Conservation (phyloP, 768 basidiomycete genomes). For the Gymnopilus junonius region DNA sequence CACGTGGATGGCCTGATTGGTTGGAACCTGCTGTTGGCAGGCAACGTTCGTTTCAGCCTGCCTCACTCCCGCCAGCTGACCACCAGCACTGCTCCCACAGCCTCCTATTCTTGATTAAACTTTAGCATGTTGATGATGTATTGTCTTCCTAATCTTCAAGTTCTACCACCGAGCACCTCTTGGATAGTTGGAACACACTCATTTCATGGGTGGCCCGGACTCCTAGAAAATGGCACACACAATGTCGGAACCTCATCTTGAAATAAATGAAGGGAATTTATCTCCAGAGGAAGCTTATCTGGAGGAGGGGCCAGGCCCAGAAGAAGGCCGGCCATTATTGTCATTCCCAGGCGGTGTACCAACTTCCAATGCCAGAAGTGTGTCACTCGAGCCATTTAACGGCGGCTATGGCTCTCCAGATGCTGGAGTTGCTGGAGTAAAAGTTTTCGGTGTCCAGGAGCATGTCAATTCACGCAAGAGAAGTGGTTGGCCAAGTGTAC, state of each 20-base stretch:
- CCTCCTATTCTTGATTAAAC: too few species aligned
- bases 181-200: too few species aligned
- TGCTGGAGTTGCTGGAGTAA: neutral
- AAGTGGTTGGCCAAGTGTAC: neutral
- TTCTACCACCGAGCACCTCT: too few species aligned
- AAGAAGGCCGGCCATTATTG: neutral
- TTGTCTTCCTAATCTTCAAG: too few species aligned
- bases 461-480: neutral
- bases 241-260: neutral
- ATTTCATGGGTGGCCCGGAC: neutral
- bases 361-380: neutral
- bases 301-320: neutral
- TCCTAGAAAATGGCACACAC: neutral
- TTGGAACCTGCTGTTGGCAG: too few species aligned
- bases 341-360: neutral
- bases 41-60: too few species aligned
- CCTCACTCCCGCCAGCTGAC: too few species aligned
- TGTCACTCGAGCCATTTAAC: neutral
- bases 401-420: neutral
- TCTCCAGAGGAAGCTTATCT: neutral
- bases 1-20: too few species aligned
- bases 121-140: too few species aligned
- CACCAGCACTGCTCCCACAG: too few species aligned
- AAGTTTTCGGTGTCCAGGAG: neutral
- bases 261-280: neutral